phyloP scores from a whole-genome alignment of 1,139 yeast genomes.

The Geotrichum macrosporum region DNA sequence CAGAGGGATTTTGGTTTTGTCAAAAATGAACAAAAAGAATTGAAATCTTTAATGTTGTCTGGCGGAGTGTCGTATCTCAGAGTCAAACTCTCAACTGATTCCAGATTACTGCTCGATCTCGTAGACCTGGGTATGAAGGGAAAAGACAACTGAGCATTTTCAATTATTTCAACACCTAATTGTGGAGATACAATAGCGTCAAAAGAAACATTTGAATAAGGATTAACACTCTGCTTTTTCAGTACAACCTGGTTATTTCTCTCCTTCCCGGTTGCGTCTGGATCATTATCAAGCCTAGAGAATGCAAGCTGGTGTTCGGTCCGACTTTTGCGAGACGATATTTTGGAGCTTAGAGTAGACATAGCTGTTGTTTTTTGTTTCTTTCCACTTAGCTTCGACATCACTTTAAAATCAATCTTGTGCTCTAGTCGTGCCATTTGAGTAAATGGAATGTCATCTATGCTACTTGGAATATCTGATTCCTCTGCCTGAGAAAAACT shows the following conservation, averaged over 20 bases:
- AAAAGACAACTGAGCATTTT: background rate
- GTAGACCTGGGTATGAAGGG: conserved; percentile 8
- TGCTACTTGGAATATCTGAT: background rate
- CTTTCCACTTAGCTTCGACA: conserved; percentile 9
- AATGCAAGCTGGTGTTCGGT: conserved; percentile 5
- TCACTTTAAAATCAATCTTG: conserved; percentile 1
- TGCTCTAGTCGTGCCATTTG: conserved; percentile 8
- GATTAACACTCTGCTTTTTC: background rate
- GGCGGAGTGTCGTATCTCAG: background rate
- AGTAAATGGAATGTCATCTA: conserved; percentile 5
- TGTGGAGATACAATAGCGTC: background rate
- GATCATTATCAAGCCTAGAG: background rate
- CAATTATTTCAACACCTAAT: background rate
- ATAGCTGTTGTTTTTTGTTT: background rate
- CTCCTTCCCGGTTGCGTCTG: background rate
- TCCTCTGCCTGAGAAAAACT: background rate
- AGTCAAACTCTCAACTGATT: background rate
- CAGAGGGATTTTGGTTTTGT: too few species aligned
- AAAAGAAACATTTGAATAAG: background rate
- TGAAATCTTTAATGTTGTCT: background rate
- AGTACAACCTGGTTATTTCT: background rate
- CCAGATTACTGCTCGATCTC: background rate
- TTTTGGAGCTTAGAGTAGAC: conserved; percentile 5
- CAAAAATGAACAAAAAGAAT: background rate
- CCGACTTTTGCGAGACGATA: conserved; percentile 3